phyloP scores from a whole-genome alignment of 2,329 filamentous ascomycete genomes.

The Beauveria asiatica region DNA sequence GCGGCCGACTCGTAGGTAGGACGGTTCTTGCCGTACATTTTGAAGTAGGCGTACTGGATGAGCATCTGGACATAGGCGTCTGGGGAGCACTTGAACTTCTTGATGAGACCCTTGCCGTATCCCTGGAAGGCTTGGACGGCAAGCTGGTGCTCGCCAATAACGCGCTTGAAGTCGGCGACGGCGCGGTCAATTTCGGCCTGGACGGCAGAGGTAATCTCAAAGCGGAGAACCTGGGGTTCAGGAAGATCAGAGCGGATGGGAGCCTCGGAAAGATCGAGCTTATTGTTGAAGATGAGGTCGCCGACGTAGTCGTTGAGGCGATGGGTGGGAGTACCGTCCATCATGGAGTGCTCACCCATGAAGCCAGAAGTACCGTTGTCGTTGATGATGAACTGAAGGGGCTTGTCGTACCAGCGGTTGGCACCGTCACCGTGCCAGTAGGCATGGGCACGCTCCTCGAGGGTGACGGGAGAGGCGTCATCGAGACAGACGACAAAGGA shows the following conservation, averaged over 20 bases:
- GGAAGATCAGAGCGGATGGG: conserved; percentile 72
- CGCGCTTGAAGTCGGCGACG: conserved; percentile 64
- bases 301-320: conserved; percentile 93
- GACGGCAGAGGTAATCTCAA: conserved; percentile 67
- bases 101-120: conserved; percentile 97
- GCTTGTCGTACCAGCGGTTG: conserved; percentile 98
- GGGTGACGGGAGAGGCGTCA: conserved; percentile 80
- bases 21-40: conserved; percentile 97
- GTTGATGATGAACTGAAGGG: conserved; percentile 93
- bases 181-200: conserved; percentile 73
- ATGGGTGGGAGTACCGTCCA: conserved; percentile 98
- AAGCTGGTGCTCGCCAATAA: conserved; percentile 84
- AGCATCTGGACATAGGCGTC: conserved; percentile 98
- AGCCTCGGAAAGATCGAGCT: conserved; percentile 79
- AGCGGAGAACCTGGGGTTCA: conserved; percentile 69
- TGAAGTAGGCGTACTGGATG: conserved; percentile 96
- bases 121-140: conserved; percentile 92
- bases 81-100: conserved; percentile 97
- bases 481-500: conserved; percentile 92
- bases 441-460: conserved; percentile 88
- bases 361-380: conserved; percentile 97
- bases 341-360: conserved; percentile 99
- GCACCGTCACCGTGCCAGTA: conserved; percentile 98
- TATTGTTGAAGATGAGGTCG: conserved; percentile 86
- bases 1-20: conserved; percentile 97